Base-by-base conservation (phyloP, 208 protist species). In the Balamuthia mandrillaris region DNA sequence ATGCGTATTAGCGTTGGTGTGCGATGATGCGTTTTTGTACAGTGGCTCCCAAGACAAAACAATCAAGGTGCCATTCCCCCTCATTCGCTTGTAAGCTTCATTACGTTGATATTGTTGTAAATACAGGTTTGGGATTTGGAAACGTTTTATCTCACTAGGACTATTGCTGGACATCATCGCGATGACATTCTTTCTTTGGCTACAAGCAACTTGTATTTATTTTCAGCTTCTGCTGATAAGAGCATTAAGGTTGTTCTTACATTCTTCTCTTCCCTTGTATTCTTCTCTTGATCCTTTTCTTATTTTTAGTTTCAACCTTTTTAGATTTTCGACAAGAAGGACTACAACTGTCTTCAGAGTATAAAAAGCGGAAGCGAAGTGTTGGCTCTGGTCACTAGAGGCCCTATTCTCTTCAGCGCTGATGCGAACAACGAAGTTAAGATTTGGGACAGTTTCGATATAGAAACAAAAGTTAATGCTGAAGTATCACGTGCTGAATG, bases 61-160 rank as follows among this genome's bases (percentile, higher is more conserved):
- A n/a, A 10, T 82, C 47, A 82, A 82, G 74, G 74, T 82, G 54
- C 7, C 54, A 9, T 9, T 21, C 9, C 54, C 54, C 24, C 54
- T 29, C 18, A 12, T 24, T 5, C 54, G 7, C 24, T 24, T 5
- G 18, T 9, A 35, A 7, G 54, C 54, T 37, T 60, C 9, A 78
- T 4, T 16, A 31, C 65, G 29, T 35, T 27, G 6, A 12, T 24
- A 60, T 60, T 37, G 18, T 42, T 41, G n/a, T 2, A 16, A 33
- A 24, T 33, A 21, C 74, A 82, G 74, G 74, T 82, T n/a, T 82
- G 74, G 74, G 74, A 82, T 37, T 16, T 66, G 16, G 74, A 82
- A 21, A 82, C 74, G n/a, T 82, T 82, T n/a, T 66, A 82, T 33
- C 52, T 52, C 18, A 82, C 74, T 45, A n/a, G 74, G 18, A 52